Evolutionary conservation across 2,329 filamentous ascomycete species (phyloP).

Genomic region (Ascochyta viciae-villosae): DNA sequence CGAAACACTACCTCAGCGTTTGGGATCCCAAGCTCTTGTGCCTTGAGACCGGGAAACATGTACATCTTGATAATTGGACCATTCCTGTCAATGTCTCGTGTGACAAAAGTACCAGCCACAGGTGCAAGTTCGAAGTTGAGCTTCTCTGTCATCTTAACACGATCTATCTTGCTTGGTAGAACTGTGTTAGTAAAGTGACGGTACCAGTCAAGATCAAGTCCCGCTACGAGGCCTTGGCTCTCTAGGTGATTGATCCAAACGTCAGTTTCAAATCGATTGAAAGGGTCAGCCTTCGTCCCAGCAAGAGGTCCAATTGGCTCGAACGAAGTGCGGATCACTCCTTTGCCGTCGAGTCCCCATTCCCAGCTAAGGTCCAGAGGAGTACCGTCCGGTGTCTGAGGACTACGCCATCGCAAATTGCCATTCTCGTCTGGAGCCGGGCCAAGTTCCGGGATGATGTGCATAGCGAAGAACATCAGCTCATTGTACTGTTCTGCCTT

Average conservation of each 20-base stretch:
- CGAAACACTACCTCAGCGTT: slow-evolving; percentile 15
- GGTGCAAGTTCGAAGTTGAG: slow-evolving; percentile 19
- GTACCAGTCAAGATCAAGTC: slow-evolving; percentile 22
- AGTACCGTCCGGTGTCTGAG: slow-evolving; percentile 23
- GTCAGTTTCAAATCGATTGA: slow-evolving; percentile 17
- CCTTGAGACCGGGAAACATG: slow-evolving; percentile 19
- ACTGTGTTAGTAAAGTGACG: slow-evolving; percentile 10
- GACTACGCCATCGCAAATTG: slow-evolving; percentile 14
- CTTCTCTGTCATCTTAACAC: slow-evolving; percentile 14
- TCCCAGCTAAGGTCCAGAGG: slow-evolving; percentile 22
- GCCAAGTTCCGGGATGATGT: slow-evolving; percentile 16
- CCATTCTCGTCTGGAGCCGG: slow-evolving; percentile 12
- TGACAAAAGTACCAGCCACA: slow-evolving; percentile 22
- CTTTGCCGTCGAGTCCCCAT: slow-evolving; percentile 22
- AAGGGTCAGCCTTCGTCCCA: slow-evolving; percentile 15
- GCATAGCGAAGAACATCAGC: slow-evolving; percentile 18
- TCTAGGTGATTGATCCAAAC: slow-evolving; percentile 17
- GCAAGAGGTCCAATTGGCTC: slow-evolving; percentile 21
- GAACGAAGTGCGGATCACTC: slow-evolving; percentile 19
- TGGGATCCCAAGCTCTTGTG: slow-evolving; percentile 13
- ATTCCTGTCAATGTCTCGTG: slow-evolving; percentile 14
- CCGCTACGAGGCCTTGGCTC: slow-evolving; percentile 13
- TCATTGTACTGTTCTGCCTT: slow-evolving; percentile 17
- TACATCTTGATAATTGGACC: slow-evolving; percentile 20
- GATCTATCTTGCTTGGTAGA: slow-evolving; percentile 14